Percentiles rank a stretch among this genome's conserved stretches.
phyloP scores from a whole-genome alignment of 2,329 filamentous ascomycete species.

The Colletotrichum ledebouriae region DNA sequence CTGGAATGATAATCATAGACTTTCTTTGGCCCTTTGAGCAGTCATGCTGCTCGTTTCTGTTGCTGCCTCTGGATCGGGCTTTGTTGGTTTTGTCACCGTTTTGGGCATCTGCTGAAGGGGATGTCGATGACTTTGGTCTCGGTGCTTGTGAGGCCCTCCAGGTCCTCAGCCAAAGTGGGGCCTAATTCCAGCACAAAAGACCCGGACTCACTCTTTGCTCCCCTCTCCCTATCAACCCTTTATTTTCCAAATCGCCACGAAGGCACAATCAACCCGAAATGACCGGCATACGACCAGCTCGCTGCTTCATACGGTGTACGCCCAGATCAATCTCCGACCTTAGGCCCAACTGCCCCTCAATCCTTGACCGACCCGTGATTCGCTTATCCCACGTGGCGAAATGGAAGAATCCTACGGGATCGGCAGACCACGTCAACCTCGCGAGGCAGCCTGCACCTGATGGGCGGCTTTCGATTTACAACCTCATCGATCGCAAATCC shows the following conservation, averaged over 20 bases:
- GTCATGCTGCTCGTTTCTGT: neutral
- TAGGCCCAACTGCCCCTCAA: neutral
- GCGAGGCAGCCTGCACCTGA: neutral
- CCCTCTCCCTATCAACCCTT: too few relatives aligned
- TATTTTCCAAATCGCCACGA: too few relatives aligned
- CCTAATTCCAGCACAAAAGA: neutral
- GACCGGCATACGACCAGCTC: too few relatives aligned
- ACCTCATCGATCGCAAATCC: neutral
- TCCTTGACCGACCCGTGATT: neutral
- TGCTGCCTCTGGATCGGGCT: too few relatives aligned
- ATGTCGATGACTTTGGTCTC: neutral
- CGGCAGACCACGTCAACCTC: neutral
- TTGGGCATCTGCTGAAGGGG: too few relatives aligned
- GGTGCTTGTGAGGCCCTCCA: neutral
- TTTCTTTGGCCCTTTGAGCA: neutral
- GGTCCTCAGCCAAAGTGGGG: neutral
- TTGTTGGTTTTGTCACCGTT: too few relatives aligned
- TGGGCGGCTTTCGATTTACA: neutral
- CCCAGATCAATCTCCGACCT: too few relatives aligned
- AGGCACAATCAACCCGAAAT: too few relatives aligned
- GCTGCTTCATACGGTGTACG: too few relatives aligned
- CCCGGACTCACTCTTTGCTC: too few relatives aligned
- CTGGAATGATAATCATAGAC: neutral
- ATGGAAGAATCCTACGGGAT: slow-evolving; percentile 16
- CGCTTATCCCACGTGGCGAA: neutral